Evolutionary conservation across 73 alveolate species (phyloP).

Genomic region (Tetrahymena thermophila): DNA sequence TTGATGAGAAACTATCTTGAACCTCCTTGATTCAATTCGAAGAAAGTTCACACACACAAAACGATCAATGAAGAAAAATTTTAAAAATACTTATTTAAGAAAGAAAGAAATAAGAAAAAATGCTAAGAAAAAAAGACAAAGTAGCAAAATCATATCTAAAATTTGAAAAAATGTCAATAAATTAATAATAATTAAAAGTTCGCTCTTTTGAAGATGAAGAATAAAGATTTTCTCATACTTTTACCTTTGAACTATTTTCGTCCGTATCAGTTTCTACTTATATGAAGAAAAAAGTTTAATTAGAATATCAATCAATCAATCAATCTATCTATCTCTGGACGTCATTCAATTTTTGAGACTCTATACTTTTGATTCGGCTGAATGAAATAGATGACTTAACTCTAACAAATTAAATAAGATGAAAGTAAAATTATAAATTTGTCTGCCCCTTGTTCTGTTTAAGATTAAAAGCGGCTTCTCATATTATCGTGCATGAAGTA

Average conservation of each 20-base stretch:
- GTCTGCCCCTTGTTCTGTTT: neutral
- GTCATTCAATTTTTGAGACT: neutral
- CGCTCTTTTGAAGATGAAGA: neutral
- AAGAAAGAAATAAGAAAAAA: neutral
- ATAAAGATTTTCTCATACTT: neutral
- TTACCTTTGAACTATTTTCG: neutral
- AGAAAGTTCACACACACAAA: neutral
- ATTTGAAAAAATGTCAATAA: neutral
- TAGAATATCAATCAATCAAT: neutral
- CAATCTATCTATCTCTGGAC: neutral
- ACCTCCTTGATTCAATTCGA: neutral
- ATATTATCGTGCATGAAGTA: neutral
- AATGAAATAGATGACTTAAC: neutral
- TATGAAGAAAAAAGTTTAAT: neutral
- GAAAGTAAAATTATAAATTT: neutral
- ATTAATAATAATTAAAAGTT: neutral
- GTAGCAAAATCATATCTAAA: neutral
- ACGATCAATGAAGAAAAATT: neutral
- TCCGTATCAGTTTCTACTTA: neutral
- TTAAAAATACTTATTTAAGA: neutral
- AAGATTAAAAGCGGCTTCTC: neutral
- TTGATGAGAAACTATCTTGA: neutral
- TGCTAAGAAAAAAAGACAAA: neutral
- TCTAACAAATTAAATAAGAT: neutral
- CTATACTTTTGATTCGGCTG: neutral